These are phyloP conservation scores for Whalleya microplaca DNA, from an alignment of 2,329 filamentous ascomycete genomes.

Conservation along the genomic window DNA sequence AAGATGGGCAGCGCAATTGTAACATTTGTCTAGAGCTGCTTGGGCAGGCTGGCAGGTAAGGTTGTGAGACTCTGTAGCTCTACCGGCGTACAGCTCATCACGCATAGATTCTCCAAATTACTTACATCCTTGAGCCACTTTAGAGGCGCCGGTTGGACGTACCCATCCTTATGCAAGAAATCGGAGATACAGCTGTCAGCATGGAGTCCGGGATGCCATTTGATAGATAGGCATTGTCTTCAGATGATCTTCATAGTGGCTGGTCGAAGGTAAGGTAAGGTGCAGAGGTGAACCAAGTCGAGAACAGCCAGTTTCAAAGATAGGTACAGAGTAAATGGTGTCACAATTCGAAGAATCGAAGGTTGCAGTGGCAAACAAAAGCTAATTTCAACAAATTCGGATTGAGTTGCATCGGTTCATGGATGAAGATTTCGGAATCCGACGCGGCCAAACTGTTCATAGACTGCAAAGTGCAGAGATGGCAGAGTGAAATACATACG, in stretches of 20 bases:
- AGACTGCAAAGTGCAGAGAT: no score
- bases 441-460: not conserved
- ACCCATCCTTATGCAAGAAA: slow-evolving; percentile 32
- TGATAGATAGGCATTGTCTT: not conserved
- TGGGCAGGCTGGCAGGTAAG: not conserved
- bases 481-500: not conserved
- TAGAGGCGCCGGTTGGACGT: slow-evolving; percentile 19
- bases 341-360: not conserved
- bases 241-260: no score
- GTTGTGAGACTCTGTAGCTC: slow-evolving; percentile 10
- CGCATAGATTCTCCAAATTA: slow-evolving; percentile 40
- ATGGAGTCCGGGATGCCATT: not conserved
- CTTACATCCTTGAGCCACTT: slow-evolving; percentile 22
- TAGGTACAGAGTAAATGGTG: not conserved
- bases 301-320: no score
- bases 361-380: not conserved
- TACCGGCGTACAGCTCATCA: slow-evolving; percentile 39
- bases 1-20: not conserved
- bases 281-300: no score
- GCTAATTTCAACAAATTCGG: not conserved
- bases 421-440: not conserved
- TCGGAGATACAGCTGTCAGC: slow-evolving; percentile 7
- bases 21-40: not conserved
- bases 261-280: no score
- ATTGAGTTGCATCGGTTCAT: not conserved